Evolutionary conservation across 108 stramenopile species (phyloP), one percentile per base, ranked within the genome.

Genomic region (Stephanodiscus minutulus): DNA sequence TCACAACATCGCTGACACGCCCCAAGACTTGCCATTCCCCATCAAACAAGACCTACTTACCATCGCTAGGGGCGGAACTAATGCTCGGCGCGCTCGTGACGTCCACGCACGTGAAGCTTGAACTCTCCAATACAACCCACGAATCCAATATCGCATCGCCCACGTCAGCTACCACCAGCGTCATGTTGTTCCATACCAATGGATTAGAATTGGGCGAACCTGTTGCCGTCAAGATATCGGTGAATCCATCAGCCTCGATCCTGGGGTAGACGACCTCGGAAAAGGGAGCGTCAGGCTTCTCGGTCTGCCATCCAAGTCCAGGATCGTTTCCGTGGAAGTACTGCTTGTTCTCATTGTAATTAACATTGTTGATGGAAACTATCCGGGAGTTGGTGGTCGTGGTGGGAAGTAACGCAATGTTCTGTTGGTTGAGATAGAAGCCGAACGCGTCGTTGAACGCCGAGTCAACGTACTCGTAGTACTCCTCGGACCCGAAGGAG

Each of bases 271-370:
- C 61, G 1, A 66, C 35, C 11, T 41, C 47, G 6, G 21, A 22
- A 7, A 43, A 4, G 0, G 59, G 59, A 1, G 33, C 35, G 35
- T 60, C 59, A 0, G 35, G 35, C 13, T 7, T 0, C 8, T 37
- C 59, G 20, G 9, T 21, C 21, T 60, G 21, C 59, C 59, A 60
- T 36, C 70, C 65, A 20, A 27, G 49, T 3, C 78, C 78, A 29
- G 78, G 78, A 68, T 79, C 78, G 50, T 79, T 79, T 20, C 78
- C 78, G 46, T 68, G 39, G 47, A 79, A 79, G 52, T 64, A 79
- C 20, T 57, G 37, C 18, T 24, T 73, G 33, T 79, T 79, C 33
- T 18, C 35, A 12, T 64, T 67, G 46, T 79, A 79, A 46, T 79
- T 79, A 18, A 79, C 78, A 44, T 79, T 79, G 52, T 79, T 79